phyloP scores from a whole-genome alignment of 768 basidiomycete genomes.

The Boletus pseudo-olivaceus region DNA sequence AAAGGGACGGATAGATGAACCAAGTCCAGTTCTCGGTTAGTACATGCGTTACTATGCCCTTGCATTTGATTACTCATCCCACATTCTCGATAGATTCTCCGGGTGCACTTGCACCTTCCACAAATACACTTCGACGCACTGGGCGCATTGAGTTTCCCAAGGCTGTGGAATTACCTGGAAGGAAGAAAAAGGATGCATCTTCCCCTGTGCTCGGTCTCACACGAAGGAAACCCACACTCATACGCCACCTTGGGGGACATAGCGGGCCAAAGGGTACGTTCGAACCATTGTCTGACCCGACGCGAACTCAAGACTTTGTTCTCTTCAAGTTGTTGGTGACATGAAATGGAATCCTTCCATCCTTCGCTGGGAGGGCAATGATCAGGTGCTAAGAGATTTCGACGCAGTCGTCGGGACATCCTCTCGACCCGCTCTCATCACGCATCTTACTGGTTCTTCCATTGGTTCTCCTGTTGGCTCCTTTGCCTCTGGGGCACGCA shows the following conservation, averaged over 20 bases:
- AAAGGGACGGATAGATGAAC: conserved; percentile 49
- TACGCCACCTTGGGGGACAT: conserved; percentile 73
- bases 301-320: conserved; percentile 12
- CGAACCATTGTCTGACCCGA: not conserved
- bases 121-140: conserved; percentile 56
- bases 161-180: conserved; percentile 39
- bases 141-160: conserved; percentile 55
- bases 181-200: conserved; percentile 51
- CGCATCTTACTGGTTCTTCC: conserved; percentile 87
- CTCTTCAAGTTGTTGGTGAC: conserved; percentile 76
- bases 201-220: conserved; percentile 46
- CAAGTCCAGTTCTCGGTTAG: conserved; percentile 39
- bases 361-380: conserved; percentile 97
- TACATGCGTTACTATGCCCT: conserved; percentile 8
- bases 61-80: not conserved
- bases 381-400: conserved; percentile 86
- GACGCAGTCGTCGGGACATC: conserved; percentile 77
- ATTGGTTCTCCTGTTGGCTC: conserved; percentile 75
- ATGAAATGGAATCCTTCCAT: conserved; percentile 96
- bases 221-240: conserved; percentile 79
- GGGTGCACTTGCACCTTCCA: conserved; percentile 38
- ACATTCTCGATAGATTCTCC: conserved; percentile 16
- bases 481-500: conserved; percentile 73
- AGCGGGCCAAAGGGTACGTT: conserved; percentile 68
- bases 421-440: conserved; percentile 91